Base-by-base conservation (phyloP, 352 stramenopile species). In the Globisporangium acanthophoron region DNA sequence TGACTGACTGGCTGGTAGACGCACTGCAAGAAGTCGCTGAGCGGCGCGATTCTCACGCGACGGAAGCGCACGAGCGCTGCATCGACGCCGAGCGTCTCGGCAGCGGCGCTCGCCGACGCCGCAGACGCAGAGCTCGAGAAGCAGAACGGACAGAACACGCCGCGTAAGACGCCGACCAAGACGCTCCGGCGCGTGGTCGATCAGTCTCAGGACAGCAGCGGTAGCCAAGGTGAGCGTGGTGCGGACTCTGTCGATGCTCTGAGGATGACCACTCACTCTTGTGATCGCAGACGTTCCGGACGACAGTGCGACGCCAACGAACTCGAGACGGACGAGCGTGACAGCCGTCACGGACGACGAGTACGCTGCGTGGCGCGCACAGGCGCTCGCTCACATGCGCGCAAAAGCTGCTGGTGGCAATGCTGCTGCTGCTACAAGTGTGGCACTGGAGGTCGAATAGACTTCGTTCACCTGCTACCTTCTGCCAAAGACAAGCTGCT, bases 1-100 rank as follows among this genome's bases (percentile, higher is more conserved):
- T 27, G 24, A 27, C 24, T 27, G 24, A 27, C 24, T 27, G 24
- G 24, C 24, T 27, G 24, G 4, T 37, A 85, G 75, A 24, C 58
- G 1, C 65, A 78, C 45, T 85, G 75, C 45, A 67, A 79, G 45
- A 49, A 61, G 43, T 81, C 75, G 12, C 58, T 85, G 50, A 73
- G 63, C 52, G 70, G 73, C 5, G 70, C 68, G 18, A 51, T 78
- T 16, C 61, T 76, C 45, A 62, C 71, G 59, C 63, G 72, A 44
- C 69, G 63, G 43, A 82, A 73, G 31, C 71, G 61, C 31, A 29
- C 29, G 18, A 57, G 47, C 4, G 46, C 47, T 0, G 13, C 31
- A 3, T 52, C 40, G 5, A 52, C 53, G 40, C 24, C 44, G 11
- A 29, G 12, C 4, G 3, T 12, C 24, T 62, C 55, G 5, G 45